Conservation (phyloP, 192 early-diverging fungal genomes). For the Chytriomyces sp. region DNA sequence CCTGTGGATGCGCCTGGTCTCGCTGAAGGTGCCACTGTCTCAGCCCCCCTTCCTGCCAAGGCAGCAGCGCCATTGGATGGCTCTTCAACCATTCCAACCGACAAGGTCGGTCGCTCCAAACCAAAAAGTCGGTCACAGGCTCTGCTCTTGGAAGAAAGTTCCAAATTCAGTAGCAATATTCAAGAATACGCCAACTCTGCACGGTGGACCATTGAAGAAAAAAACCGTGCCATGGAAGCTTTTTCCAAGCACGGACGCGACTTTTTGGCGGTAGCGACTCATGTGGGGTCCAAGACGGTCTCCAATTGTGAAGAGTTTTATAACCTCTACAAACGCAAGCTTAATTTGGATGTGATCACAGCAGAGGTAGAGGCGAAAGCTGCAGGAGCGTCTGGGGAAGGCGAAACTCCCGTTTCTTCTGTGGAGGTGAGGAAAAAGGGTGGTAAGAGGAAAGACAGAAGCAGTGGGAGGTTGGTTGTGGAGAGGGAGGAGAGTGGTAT, state of each 20-base stretch:
- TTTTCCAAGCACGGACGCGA: constrained; percentile 69
- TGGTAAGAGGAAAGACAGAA: constrained; percentile 17
- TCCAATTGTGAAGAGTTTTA: constrained; percentile 81
- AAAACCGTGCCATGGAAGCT: constrained; percentile 59
- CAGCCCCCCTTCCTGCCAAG: background rate
- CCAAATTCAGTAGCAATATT: constrained; percentile 17
- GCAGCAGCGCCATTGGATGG: background rate
- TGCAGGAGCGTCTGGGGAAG: background rate
- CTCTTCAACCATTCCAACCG: background rate
- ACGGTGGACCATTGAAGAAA: constrained; percentile 63
- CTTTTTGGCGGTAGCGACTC: constrained; percentile 69
- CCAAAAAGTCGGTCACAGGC: background rate
- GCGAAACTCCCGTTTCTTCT: background rate
- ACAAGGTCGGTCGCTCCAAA: background rate
- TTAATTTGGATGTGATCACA: constrained; percentile 22
- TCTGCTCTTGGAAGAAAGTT: constrained; percentile 19
- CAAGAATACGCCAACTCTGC: constrained; percentile 1
- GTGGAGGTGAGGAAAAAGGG: background rate
- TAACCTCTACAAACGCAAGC: constrained; percentile 71
- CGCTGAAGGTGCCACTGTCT: background rate
- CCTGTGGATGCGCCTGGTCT: background rate
- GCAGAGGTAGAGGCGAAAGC: constrained; percentile 8
- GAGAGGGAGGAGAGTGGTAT: background rate
- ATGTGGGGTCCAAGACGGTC: constrained; percentile 76
- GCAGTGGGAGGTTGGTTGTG: background rate